Evolutionary conservation across 768 basidiomycete genomes (phyloP).

Genomic region (Kwoniella heveanensis): DNA sequence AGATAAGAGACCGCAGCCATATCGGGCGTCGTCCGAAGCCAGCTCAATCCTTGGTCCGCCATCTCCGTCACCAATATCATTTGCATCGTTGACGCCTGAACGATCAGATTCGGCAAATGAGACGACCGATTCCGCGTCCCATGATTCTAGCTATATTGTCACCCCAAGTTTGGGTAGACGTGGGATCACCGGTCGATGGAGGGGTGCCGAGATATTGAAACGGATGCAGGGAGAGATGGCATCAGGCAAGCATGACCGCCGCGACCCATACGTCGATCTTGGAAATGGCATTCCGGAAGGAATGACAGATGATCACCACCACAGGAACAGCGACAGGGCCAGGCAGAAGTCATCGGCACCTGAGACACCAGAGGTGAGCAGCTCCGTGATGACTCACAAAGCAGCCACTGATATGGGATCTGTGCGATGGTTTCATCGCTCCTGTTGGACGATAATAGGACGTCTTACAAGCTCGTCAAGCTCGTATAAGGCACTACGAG

Average conservation of each 20-base stretch:
- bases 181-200: constrained; percentile 6
- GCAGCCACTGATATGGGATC: too few relatives aligned
- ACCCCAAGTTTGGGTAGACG: neutral
- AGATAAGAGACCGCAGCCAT: constrained; percentile 8
- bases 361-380: constrained; percentile 1
- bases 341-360: neutral
- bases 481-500: constrained; percentile 15
- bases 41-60: neutral
- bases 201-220: constrained; percentile 14
- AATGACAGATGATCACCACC: too few relatives aligned
- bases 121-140: neutral
- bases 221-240: constrained; percentile 13
- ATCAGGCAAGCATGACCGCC: neutral
- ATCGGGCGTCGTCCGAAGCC: neutral
- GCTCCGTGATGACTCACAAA: too few relatives aligned
- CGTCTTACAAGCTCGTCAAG: constrained; percentile 16
- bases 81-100: neutral
- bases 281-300: too few relatives aligned
- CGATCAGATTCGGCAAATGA: neutral
- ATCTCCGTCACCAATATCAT: constrained; percentile 21
- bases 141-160: too few relatives aligned
- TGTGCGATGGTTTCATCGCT: too few relatives aligned
- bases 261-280: neutral
- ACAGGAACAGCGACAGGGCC: too few relatives aligned
- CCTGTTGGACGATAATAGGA: too few relatives aligned